Conservation (phyloP, 225 moss, liverwort and hornwort genomes). For the Sphagnum tenellum region DNA sequence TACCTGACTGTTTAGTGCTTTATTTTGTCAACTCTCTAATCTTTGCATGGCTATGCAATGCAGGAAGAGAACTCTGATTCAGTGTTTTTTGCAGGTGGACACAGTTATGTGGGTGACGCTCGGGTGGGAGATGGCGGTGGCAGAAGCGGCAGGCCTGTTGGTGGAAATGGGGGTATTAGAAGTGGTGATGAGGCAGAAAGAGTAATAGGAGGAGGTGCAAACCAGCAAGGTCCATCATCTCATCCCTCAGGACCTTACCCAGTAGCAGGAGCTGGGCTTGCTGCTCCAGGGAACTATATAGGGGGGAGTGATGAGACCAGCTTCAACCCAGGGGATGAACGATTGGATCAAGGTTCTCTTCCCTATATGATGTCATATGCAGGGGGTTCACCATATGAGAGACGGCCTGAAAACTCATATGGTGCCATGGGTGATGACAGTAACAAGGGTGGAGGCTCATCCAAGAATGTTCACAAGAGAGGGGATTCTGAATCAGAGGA, state of each 20-base stretch:
- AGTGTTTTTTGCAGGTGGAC: too few relatives aligned
- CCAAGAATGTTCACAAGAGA: conserved; percentile 70
- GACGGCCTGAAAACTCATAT: conserved; percentile 50
- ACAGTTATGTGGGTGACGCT: conserved; percentile 1
- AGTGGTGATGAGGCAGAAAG: conserved; percentile 16
- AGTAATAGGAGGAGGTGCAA: conserved; percentile 19
- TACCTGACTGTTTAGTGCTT: too few relatives aligned
- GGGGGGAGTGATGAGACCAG: conserved; percentile 58
- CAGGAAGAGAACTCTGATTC: too few relatives aligned
- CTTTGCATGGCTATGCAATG: too few relatives aligned
- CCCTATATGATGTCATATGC: conserved; percentile 29
- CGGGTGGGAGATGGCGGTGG: conserved; percentile 22
- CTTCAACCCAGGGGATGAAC: conserved; percentile 45
- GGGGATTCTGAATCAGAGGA: conserved; percentile 88
- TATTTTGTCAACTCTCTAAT: too few relatives aligned
- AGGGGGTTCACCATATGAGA: conserved; percentile 13
- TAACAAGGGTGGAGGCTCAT: conserved; percentile 39
- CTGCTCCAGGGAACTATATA: conserved; percentile 19
- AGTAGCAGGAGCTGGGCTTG: conserved; percentile 21
- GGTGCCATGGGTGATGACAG: conserved; percentile 52
- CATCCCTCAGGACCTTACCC: conserved; percentile 14
- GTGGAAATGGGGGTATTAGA: conserved; percentile 21
- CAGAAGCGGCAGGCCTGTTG: conserved; percentile 6
- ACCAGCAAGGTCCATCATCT: conserved; percentile 3
- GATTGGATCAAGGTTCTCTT: conserved; percentile 48